Evolutionary conservation across 768 basidiomycete species (phyloP), one percentile per base, ranked within the genome.

Genomic region (Solioccasus polychromus): DNA sequence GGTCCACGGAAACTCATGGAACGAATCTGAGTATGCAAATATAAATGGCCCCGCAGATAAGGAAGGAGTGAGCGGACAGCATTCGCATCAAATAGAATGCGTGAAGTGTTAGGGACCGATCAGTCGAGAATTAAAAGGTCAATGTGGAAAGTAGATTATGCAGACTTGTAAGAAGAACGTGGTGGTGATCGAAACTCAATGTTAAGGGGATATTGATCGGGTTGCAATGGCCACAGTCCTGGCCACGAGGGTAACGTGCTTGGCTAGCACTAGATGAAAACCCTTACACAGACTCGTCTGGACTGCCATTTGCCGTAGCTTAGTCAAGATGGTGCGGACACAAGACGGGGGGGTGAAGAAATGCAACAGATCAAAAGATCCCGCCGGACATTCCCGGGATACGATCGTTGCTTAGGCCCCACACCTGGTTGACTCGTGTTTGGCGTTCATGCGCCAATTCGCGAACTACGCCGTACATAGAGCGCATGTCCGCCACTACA

Each of bases 201-300:
- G 50, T 47, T 53, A 42, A 38, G 17, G 28, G 36, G 35, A 47
- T 42, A 47, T 24, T 28, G 26, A 52, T 50, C 47, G 44, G 44
- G 46, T 44, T 35, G 39, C 42, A 43, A 36, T 31, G 39, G 17
- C 31, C 39, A 29, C 42, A 43, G 30, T 40, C 50, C 1, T 11
- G 30, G 37, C 58, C 48, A 58, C 55, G 61, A 53, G 60, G 61
- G 30, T 12, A 32, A 40, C 45, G 29, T 47, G 58, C 55, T 41
- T 39, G 35, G 40, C 22, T 36, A 48, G 54, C 30, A 43, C 44
- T 17, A 48, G 31, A 49, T 25, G 48, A 50, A 52, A 45, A 52
- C 54, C 47, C 48, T 58, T 29, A 45, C 40, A 44, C 28, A 24
- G 45, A 30, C 47, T 14, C 38, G 47, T 32, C 49, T 50, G 31